phyloP scores from a whole-genome alignment of 495 filamentous ascomycete genomes.

The Symbiotaphrina buchneri region DNA sequence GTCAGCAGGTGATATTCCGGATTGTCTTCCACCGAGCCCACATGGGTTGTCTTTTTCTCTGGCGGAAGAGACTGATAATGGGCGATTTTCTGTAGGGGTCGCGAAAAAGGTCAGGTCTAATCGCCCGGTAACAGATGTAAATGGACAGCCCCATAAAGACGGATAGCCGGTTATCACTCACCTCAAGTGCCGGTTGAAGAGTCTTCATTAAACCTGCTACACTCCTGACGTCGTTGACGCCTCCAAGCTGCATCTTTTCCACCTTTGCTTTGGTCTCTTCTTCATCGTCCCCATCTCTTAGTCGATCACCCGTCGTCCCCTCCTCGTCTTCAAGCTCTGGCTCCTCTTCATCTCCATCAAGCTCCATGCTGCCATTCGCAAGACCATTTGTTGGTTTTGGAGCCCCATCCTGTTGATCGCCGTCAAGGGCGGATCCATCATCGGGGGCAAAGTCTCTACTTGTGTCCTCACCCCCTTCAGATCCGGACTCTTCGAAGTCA shows the following conservation, averaged over 20 bases:
- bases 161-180: slow-evolving; percentile 20
- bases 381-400: neutral
- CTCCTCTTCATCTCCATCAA: slow-evolving; percentile 22
- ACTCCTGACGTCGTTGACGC: slow-evolving; percentile 47
- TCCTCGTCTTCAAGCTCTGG: slow-evolving; percentile 9
- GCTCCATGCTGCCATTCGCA: slow-evolving; percentile 14
- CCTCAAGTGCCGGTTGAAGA: slow-evolving; percentile 54
- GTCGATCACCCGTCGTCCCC: slow-evolving; percentile 7
- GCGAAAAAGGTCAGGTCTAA: slow-evolving; percentile 32
- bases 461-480: slow-evolving; percentile 31
- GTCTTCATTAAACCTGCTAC: slow-evolving; percentile 59
- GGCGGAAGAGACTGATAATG: slow-evolving; percentile 47
- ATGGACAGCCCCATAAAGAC: slow-evolving; percentile 12
- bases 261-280: slow-evolving; percentile 49
- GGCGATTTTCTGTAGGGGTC: slow-evolving; percentile 41
- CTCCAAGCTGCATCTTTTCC: slow-evolving; percentile 56
- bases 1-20: slow-evolving; percentile 71
- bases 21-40: slow-evolving; percentile 65
- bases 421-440: no score
- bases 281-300: slow-evolving; percentile 32
- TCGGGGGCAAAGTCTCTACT: no score
- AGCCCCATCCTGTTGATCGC: neutral
- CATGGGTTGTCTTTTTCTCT: slow-evolving; percentile 31
- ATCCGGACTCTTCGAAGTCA: slow-evolving; percentile 66
- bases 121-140: slow-evolving; percentile 17